phyloP scores from a whole-genome alignment of 2,329 filamentous ascomycete species.

The Tolypocladium inflatum region DNA sequence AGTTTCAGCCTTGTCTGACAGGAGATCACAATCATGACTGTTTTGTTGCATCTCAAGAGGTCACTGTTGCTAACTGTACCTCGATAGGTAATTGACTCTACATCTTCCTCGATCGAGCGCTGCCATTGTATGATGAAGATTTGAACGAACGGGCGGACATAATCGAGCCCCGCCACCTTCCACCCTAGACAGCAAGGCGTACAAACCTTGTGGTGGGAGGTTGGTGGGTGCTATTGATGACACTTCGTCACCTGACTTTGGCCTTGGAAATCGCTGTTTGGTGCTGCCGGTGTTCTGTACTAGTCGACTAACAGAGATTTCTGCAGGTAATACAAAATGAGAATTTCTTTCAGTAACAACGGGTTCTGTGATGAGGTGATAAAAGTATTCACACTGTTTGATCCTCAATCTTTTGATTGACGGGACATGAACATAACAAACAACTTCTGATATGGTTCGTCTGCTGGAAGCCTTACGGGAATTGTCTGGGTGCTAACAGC shows the following conservation, averaged over 20 bases:
- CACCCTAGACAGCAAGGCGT: slow-evolving; percentile 47
- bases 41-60: slow-evolving; percentile 8
- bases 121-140: slow-evolving; percentile 45
- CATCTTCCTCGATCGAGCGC: slow-evolving; percentile 1
- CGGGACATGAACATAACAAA: slow-evolving; percentile 41
- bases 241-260: slow-evolving; percentile 55
- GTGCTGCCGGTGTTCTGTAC: slow-evolving; percentile 13
- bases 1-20: slow-evolving; percentile 65
- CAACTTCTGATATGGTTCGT: slow-evolving; percentile 44
- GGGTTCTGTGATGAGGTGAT: slow-evolving; percentile 35
- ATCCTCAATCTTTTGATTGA: slow-evolving; percentile 28
- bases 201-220: slow-evolving; percentile 50
- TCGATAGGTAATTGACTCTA: slow-evolving; percentile 30
- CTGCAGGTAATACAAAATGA: slow-evolving; percentile 23
- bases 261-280: slow-evolving; percentile 16
- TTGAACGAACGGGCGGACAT: slow-evolving; percentile 66
- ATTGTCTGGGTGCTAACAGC: background rate
- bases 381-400: slow-evolving; percentile 53
- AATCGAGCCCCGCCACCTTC: slow-evolving; percentile 43
- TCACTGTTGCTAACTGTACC: slow-evolving; percentile 26
- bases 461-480: background rate
- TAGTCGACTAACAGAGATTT: slow-evolving; percentile 19
- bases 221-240: slow-evolving; percentile 50
- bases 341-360: slow-evolving; percentile 1
- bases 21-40: slow-evolving; percentile 20